Evolutionary conservation across 208 protist species (phyloP).

Genomic region (Endotrypanum monterogeii): DNA sequence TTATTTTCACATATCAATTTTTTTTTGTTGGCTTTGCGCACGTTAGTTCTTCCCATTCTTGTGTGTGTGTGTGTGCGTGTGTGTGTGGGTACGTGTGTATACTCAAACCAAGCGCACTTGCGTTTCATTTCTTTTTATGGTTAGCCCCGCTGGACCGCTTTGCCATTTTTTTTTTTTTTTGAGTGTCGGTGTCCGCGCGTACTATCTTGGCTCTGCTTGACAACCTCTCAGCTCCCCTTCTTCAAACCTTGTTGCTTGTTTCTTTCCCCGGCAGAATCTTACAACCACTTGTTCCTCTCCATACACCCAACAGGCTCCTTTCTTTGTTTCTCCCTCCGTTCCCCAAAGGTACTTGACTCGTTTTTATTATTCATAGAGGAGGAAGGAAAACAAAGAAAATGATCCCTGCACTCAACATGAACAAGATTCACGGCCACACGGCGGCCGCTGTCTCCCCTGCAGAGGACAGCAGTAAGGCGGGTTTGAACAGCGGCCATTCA

Average conservation of each 20-base stretch:
- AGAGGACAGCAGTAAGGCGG: not conserved
- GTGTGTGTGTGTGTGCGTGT: not conserved
- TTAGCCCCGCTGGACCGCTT: not conserved
- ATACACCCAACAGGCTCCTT: no score
- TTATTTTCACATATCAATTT: no score
- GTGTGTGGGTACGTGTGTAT: not conserved
- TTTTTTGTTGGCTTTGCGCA: no score
- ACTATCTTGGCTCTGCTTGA: not conserved
- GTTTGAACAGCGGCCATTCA: conserved; percentile 13
- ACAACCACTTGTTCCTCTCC: no score
- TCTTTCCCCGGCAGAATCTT: not conserved
- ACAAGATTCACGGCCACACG: conserved; percentile 12
- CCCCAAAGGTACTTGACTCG: not conserved
- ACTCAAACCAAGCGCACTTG: not conserved
- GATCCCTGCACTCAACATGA: conserved; percentile 59
- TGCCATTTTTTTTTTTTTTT: not conserved
- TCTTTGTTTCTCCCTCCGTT: conserved; percentile 7
- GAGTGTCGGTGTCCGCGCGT: not conserved
- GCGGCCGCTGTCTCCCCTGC: conserved; percentile 2
- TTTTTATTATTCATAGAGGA: not conserved
- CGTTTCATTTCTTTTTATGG: not conserved
- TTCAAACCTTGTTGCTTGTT: not conserved
- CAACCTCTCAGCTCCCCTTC: not conserved
- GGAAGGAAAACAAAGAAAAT: conserved; percentile 28
- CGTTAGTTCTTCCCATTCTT: not conserved